These are phyloP conservation scores for Arthrobotrys conoides DNA, from an alignment of 2,329 filamentous ascomycete genomes.

Conservation along the genomic window DNA sequence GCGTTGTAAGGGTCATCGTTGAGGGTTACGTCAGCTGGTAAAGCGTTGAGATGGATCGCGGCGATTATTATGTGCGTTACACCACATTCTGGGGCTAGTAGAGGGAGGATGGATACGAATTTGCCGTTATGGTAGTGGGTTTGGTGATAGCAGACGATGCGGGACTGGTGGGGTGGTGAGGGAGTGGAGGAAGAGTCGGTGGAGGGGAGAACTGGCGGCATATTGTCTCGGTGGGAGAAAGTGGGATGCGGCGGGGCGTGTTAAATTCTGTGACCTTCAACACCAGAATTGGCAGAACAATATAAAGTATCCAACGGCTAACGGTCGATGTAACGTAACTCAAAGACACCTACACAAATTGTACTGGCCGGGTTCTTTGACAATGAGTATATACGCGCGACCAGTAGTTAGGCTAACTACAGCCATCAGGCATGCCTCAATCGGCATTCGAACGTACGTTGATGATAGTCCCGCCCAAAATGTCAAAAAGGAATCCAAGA, in stretches of 20 bases:
- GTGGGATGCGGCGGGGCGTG: conserved; percentile 8
- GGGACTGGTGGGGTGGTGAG: conserved; percentile 55
- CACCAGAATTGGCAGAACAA: neutral
- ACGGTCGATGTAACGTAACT: neutral
- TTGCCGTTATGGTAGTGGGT: conserved; percentile 73
- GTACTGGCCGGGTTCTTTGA: neutral
- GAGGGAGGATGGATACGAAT: conserved; percentile 75
- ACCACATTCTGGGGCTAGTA: conserved; percentile 74
- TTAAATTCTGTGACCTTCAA: conserved; percentile 14
- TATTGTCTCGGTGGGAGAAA: conserved; percentile 16
- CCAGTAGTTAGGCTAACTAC: conserved; percentile 21
- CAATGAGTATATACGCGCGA: conserved; percentile 24
- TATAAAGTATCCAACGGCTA: neutral
- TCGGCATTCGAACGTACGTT: neutral
- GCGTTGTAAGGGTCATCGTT: conserved; percentile 83
- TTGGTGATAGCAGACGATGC: conserved; percentile 75
- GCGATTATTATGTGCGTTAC: conserved; percentile 88
- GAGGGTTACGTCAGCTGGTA: conserved; percentile 77
- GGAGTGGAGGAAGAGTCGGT: conserved; percentile 61
- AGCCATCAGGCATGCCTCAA: conserved; percentile 17
- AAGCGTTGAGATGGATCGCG: conserved; percentile 84
- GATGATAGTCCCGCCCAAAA: neutral
- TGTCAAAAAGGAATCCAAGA: neutral
- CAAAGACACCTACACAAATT: neutral
- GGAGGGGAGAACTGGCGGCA: conserved; percentile 54